Evolutionary conservation across 2,329 filamentous ascomycete genomes (phyloP), one percentile per base, ranked within the genome.

Genomic region (Aspergillus chevalieri): DNA sequence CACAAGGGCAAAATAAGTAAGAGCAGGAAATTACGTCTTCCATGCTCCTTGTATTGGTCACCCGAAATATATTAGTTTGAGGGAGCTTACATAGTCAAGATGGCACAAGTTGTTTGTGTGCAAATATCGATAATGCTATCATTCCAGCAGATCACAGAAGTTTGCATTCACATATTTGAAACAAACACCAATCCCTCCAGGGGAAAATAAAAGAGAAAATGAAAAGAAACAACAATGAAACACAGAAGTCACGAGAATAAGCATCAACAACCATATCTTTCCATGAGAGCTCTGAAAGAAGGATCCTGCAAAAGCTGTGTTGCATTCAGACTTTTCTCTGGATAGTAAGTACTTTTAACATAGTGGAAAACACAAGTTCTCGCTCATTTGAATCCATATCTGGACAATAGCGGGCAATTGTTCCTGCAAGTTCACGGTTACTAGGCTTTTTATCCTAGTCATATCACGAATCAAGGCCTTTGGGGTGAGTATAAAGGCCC

Each of bases 231-330:
- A 36, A 9, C 33, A 36, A 36, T 12, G 8, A 4, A 15, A 8
- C 33, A 36, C n/a, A 15, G 12, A 15, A 9, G 33, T 36, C 33
- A 15, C 10, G 12, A 9, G 3, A 36, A 36, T 42, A 44, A 49
- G 30, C 39, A 50, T 61, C 49, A 62, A 55, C 58, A 58, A 41
- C 54, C 55, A 50, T 66, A 61, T 46, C 39, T 59, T 2, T 61
- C 52, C 58, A 65, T 64, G 26, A 65, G 49, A 51, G 58, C 57
- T 47, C 53, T 62, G 43, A 62, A 66, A 28, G 57, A 60, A 48
- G 59, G 52, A 30, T 66, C 60, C 21, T 46, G 52, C 47, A 65
- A 44, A 58, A 66, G 60, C 36, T 64, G 48, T 15, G 48, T 52
- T 47, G 61, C 59, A 3, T 58, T 64, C 26, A 47, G 55, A 21